Base-by-base conservation (phyloP, 2,329 filamentous ascomycete species). In the Daldinia eschscholtzii region DNA sequence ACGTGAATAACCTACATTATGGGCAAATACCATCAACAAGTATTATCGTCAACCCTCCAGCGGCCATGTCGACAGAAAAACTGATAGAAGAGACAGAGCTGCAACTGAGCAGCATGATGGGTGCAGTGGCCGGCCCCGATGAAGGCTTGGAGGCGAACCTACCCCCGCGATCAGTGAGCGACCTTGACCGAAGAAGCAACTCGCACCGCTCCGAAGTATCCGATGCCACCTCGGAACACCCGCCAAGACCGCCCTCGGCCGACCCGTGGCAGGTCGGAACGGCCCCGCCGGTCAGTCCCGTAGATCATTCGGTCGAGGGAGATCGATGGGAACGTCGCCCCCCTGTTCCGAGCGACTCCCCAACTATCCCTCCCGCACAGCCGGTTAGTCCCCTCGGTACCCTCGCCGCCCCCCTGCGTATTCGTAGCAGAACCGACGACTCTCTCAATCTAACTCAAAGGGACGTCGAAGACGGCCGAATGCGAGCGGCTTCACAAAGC, bases 201-300 rank as follows among this genome's bases (percentile, higher is more conserved):
- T 76, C 73, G 41, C 72, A 69, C 50, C 75, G 63, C 65, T 77
- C 75, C 13, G 64, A 61, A 30, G 64, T 70, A 23, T 74, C 71
- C 57, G 71, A 75, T 33, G 65, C 67, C 23, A 72, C 74, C 41
- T 75, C 75, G 26, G 75, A 76, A 53, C 72, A 72, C 28, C 76
- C 76, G 23, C 79, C 76, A 41, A 74, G 73, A 46, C 82, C 81
- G 2, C 82, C 83, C 9, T 82, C 81, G 6, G 67, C 77, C 10
- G 81, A 84, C 59, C 83, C 83, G 6, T 85, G 83, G 83, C 80
- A 84, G 64, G 72, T 80, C 39, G 74, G 74, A 75, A 77, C 59
- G 66, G 64, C 60, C 72, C 76, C 72, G 46, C 75, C 71, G 44
- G 53, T 61, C 41, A 72, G 62, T 61, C 72, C 68, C 42, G 64